Percentiles rank a stretch among this genome's conserved stretches.
Conservation (phyloP, 176 grass and related monocot genomes). For the Triticum urartu region DNA sequence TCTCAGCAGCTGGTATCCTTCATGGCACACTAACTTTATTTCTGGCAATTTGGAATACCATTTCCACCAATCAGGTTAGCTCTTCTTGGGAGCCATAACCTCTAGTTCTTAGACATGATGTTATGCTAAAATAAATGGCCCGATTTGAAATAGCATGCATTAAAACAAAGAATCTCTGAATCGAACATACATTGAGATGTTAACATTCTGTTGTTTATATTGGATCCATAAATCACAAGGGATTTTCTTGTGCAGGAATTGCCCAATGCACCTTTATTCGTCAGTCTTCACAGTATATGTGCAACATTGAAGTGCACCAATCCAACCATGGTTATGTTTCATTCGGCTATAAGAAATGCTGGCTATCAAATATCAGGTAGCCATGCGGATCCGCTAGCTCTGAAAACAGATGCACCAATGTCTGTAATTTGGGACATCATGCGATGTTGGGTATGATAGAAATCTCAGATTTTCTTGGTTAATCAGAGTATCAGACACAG, state of each 20-base stretch:
- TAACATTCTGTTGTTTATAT: conserved; percentile 8
- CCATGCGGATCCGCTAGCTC: conserved; percentile 51
- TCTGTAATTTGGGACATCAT: conserved; percentile 63
- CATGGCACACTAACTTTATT: neutral
- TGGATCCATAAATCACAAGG: neutral
- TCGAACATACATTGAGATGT: neutral
- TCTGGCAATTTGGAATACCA: neutral
- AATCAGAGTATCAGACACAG: neutral
- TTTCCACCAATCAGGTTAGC: neutral
- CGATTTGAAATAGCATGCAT: neutral
- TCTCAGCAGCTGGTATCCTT: neutral
- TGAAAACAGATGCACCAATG: conserved; percentile 59
- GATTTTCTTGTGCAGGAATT: conserved; percentile 51
- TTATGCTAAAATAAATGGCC: neutral
- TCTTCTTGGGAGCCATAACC: neutral
- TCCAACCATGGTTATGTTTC: conserved; percentile 42
- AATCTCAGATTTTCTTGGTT: neutral
- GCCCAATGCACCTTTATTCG: conserved; percentile 45
- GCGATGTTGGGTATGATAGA: conserved; percentile 47
- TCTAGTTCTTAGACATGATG: neutral
- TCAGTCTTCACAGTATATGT: conserved; percentile 50
- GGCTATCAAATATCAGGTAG: conserved; percentile 55
- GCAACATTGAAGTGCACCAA: conserved; percentile 52
- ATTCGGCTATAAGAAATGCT: conserved; percentile 53
- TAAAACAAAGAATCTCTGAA: neutral